phyloP scores from a whole-genome alignment of 306 rosid species.

The Psophocarpus tetragonolobus region DNA sequence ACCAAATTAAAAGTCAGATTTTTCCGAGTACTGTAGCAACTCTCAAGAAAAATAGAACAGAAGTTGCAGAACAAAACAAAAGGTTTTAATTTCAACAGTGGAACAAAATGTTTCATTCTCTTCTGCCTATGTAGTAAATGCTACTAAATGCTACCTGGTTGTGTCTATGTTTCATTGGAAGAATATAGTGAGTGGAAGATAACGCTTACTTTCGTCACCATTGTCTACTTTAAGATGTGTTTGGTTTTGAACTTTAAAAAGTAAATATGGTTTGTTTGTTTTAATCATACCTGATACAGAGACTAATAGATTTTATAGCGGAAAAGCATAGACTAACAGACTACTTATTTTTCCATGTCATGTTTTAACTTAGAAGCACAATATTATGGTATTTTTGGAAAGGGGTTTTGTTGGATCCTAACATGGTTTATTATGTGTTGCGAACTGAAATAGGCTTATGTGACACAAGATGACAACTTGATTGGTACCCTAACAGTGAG shows the following conservation, averaged over 20 bases:
- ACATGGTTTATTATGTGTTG: not conserved
- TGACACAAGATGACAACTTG: slow-evolving; percentile 96
- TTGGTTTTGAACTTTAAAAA: not conserved
- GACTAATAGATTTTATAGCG: not conserved
- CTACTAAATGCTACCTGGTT: not conserved
- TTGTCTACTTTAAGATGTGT: not conserved
- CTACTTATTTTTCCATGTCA: not conserved
- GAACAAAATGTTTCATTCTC: not conserved
- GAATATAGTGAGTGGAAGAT: not conserved
- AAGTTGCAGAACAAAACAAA: not conserved
- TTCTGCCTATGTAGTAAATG: not conserved
- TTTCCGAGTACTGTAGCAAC: not conserved
- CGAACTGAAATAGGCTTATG: slow-evolving; percentile 70
- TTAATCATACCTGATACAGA: not conserved
- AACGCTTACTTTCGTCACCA: not conserved
- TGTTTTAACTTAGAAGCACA: not conserved
- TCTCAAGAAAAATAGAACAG: not conserved
- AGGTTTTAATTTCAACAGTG: not conserved
- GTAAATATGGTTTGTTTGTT: slow-evolving; percentile 1
- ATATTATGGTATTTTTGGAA: not conserved
- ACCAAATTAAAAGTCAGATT: not conserved
- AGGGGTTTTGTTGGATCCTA: slow-evolving; percentile 13
- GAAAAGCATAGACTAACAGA: too few relatives aligned
- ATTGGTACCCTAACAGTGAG: slow-evolving; percentile 89
- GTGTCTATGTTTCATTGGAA: not conserved